Percentiles rank a stretch among this genome's conserved stretches.
These are phyloP conservation scores for Citropsis articulata DNA, from an alignment of 345 rosid species.

Conservation along the genomic window DNA sequence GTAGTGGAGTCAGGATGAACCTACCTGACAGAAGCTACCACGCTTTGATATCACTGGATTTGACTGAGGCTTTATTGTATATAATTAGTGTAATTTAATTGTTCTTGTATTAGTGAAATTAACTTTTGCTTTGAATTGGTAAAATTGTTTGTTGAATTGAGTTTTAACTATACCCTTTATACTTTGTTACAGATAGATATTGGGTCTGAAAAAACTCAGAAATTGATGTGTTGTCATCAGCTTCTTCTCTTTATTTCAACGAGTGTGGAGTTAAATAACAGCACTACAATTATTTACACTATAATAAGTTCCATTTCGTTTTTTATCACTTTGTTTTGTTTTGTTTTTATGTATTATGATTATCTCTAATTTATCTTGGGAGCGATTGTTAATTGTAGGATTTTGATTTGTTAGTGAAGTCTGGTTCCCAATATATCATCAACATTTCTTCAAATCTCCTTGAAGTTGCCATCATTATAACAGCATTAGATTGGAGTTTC, in stretches of 20 bases:
- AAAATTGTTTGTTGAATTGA: slow-evolving; percentile 12
- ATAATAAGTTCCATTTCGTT: too few relatives aligned
- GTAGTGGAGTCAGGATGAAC: slow-evolving; percentile 57
- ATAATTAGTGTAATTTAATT: neutral
- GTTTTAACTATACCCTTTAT: slow-evolving; percentile 47
- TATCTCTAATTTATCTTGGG: too few relatives aligned
- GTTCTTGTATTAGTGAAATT: neutral
- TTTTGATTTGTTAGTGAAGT: too few relatives aligned
- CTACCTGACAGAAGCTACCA: slow-evolving; percentile 49
- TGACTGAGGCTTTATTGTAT: slow-evolving; percentile 35
- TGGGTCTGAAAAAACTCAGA: slow-evolving; percentile 63
- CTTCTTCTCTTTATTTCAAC: slow-evolving; percentile 44
- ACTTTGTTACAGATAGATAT: neutral
- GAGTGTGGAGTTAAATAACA: slow-evolving; percentile 64
- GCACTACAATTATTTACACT: slow-evolving; percentile 34
- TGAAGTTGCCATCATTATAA: too few relatives aligned
- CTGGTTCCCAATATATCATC: too few relatives aligned
- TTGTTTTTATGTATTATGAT: too few relatives aligned
- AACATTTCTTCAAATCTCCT: too few relatives aligned
- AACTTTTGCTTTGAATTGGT: neutral
- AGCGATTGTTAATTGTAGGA: too few relatives aligned
- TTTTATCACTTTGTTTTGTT: too few relatives aligned
- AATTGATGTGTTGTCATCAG: slow-evolving; percentile 62
- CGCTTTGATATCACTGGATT: slow-evolving; percentile 36
- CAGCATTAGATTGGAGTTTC: too few relatives aligned